A percentile compares a stretch with the other conserved stretches of the same genome.
phyloP scores from a whole-genome alignment of 2,329 filamentous ascomycete genomes.

The Phyllosticta capitalensis region DNA sequence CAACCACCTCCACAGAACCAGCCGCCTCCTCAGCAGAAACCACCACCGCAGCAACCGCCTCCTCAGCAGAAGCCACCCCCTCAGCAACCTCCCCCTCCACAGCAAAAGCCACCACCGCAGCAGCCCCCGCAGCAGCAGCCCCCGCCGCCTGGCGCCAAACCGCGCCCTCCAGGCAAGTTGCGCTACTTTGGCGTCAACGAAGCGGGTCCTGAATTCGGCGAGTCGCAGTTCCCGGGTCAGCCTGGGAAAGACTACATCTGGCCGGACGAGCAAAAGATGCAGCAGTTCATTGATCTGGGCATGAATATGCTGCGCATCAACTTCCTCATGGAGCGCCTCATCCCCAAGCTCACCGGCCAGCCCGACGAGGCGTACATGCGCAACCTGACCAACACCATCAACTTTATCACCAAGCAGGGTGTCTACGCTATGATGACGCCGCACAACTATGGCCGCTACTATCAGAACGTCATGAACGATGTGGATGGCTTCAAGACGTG shows the following conservation, averaged over 20 bases:
- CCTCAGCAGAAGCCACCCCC: too few relatives aligned
- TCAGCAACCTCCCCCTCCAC: too few relatives aligned
- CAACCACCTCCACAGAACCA: too few relatives aligned
- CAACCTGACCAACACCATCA: constrained; percentile 34
- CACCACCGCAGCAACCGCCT: too few relatives aligned
- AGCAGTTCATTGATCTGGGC: constrained; percentile 43
- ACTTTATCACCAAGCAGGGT: constrained; percentile 40
- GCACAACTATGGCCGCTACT: constrained; percentile 44
- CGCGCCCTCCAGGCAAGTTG: constrained; percentile 4
- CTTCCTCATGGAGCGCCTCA: constrained; percentile 50
- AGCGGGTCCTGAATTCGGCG: constrained; percentile 57
- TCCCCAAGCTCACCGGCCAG: constrained; percentile 41
- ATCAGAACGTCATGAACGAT: constrained; percentile 36
- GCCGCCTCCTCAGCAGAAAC: too few relatives aligned
- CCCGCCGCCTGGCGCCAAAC: background rate
- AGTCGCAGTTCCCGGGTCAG: constrained; percentile 45
- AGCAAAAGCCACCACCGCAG: background rate
- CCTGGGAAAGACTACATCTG: constrained; percentile 55
- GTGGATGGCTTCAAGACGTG: constrained; percentile 33
- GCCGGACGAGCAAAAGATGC: constrained; percentile 41
- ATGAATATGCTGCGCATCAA: constrained; percentile 50
- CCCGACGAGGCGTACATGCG: constrained; percentile 35
- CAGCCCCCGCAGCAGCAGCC: background rate
- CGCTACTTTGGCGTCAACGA: constrained; percentile 42
- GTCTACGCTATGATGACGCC: constrained; percentile 40